A percentile compares a stretch with the other conserved stretches of the same genome.
Evolutionary conservation across 192 early-diverging fungal genomes (phyloP).

Genomic region (Obelidium mucronatum): DNA sequence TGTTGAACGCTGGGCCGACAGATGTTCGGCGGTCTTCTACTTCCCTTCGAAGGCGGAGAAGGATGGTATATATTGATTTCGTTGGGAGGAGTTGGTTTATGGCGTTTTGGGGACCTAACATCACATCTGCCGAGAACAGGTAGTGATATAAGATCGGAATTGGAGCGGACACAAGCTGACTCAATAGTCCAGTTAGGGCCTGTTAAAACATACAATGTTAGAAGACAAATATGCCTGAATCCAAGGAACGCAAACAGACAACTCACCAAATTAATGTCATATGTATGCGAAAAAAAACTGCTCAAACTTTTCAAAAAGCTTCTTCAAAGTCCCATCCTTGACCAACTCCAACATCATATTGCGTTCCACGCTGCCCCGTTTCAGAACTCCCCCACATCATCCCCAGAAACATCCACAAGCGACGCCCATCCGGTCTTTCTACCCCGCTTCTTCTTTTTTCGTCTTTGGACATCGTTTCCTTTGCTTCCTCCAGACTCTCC

Average conservation of each 20-base stretch:
- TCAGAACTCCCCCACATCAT: neutral
- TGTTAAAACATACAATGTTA: neutral
- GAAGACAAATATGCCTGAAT: neutral
- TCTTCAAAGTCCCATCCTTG: conserved; percentile 49
- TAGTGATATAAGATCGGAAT: conserved; percentile 49
- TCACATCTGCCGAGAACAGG: conserved; percentile 47
- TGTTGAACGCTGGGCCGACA: conserved; percentile 64
- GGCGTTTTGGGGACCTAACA: conserved; percentile 42
- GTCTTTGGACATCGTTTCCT: conserved; percentile 23
- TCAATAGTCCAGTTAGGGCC: conserved; percentile 88
- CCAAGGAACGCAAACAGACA: neutral
- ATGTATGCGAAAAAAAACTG: conserved; percentile 84
- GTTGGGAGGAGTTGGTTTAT: conserved; percentile 1
- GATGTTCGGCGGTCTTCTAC: conserved; percentile 68
- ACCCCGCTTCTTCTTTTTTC: too few species aligned
- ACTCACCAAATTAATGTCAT: conserved; percentile 77
- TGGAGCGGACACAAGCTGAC: conserved; percentile 73
- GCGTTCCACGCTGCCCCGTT: conserved; percentile 27
- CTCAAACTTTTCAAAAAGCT: conserved; percentile 51
- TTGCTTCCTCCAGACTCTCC: conserved; percentile 16
- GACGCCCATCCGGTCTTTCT: too few species aligned
- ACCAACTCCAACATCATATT: conserved; percentile 30
- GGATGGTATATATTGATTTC: conserved; percentile 67
- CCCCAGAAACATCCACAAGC: neutral
- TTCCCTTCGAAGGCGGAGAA: conserved; percentile 69